Base-by-base conservation (phyloP, 2,329 filamentous ascomycete genomes). In the Cordyceps javanica region DNA sequence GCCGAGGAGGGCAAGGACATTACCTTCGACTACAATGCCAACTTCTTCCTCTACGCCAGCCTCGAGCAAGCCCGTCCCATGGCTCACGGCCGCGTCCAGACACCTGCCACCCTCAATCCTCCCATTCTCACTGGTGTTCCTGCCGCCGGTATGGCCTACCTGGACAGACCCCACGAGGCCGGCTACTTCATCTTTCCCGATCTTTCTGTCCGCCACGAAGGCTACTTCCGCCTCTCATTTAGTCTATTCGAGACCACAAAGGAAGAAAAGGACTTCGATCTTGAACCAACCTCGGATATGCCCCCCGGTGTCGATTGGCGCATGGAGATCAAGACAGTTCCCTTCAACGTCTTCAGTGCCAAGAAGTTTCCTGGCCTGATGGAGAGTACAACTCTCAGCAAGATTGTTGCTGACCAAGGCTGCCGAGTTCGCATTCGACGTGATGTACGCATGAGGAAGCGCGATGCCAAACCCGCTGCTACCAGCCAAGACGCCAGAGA, bases 131-230 rank as follows among this genome's bases (percentile, higher is more conserved):
- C 93, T 0, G 94, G 94, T 62, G 93, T 96, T 65, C 91, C 92
- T 0, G 93, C 96, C 14, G 94, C 93, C 19, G 94, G 93, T 59
- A 96, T 97, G 82, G 92, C 93, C 25, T 97, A 97, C 69, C 82
- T 99, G 52, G 93, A 97, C 70, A 88, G 93, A 45, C 94, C 94
- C 2, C 73, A 75, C 39, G 82, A 85, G 64, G 84, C 83, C 42
- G 94, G 92, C 56, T 99, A 97, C 73, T 99, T 99, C 73, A 90
- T 99, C 71, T 99, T 99, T 70, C 94, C 94, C 3, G 94, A 99
- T 72, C 78, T 97, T 28, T 97, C 93, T 0, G 93, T 99, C 49
- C 87, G 94, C 58, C 93, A 99, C 68, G 94, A 99, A 73, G 94
- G 94, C 61, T 87, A 88, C 64, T 99, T 97, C 72, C 82, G 88